phyloP scores from a whole-genome alignment of 1,284 basidiomycete genomes.

The Exobasidium cylindrosporum region DNA sequence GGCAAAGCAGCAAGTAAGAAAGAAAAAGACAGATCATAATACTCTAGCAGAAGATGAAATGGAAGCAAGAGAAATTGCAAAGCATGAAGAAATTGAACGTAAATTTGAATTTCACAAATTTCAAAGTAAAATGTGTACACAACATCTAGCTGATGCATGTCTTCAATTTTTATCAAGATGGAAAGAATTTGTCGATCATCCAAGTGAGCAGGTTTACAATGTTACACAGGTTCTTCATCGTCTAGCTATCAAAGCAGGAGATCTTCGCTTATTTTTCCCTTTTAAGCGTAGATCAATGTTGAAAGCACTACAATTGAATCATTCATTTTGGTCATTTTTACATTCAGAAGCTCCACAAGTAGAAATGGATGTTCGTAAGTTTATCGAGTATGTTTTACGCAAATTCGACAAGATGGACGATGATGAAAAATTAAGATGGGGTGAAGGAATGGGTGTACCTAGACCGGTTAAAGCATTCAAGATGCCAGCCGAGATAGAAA shows the following conservation, averaged over 20 bases:
- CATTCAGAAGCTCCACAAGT: constrained; percentile 15
- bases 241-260: constrained; percentile 42
- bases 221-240: constrained; percentile 49
- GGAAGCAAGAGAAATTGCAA: constrained; percentile 17
- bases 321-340: not conserved
- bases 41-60: constrained; percentile 32
- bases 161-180: constrained; percentile 44
- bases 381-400: constrained; percentile 41
- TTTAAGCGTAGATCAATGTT: constrained; percentile 24
- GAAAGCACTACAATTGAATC: constrained; percentile 23
- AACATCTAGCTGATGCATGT: constrained; percentile 41
- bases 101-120: constrained; percentile 49
- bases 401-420: constrained; percentile 44
- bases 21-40: constrained; percentile 15
- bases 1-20: constrained; percentile 34
- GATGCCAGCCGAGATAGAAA: constrained; percentile 40
- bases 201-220: constrained; percentile 36
- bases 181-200: constrained; percentile 10
- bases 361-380: constrained; percentile 31
- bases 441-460: constrained; percentile 34
- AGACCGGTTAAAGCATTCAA: constrained; percentile 29
- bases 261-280: constrained; percentile 40
- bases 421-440: constrained; percentile 40
- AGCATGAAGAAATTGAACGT: constrained; percentile 33
- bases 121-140: constrained; percentile 43